These are phyloP conservation scores for Hypoxylon sp. DNA, from an alignment of 2,329 filamentous ascomycete species.

Conservation along the genomic window DNA sequence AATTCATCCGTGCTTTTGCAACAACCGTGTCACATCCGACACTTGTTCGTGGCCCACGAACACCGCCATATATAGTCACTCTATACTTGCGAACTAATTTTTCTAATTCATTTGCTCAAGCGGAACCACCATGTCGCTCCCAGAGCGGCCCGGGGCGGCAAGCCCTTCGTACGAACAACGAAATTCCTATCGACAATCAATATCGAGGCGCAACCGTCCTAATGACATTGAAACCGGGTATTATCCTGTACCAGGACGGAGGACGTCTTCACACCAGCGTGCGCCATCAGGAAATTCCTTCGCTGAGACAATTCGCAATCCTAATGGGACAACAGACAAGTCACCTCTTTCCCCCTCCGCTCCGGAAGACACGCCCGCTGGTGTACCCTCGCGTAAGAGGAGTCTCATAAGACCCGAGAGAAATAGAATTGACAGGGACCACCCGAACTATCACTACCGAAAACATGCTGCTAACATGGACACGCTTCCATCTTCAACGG, in stretches of 20 bases:
- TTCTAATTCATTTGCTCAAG: slow-evolving; percentile 37
- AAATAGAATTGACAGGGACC: slow-evolving; percentile 84
- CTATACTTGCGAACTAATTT: slow-evolving; percentile 20
- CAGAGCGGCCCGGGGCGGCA: slow-evolving; percentile 73
- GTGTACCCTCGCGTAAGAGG: slow-evolving; percentile 75
- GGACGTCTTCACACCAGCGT: slow-evolving; percentile 66
- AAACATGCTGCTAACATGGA: slow-evolving; percentile 96
- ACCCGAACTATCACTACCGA: slow-evolving; percentile 96
- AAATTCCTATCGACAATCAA: slow-evolving; percentile 76
- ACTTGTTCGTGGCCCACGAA: slow-evolving; percentile 14
- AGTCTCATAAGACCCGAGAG: slow-evolving; percentile 93
- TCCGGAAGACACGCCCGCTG: slow-evolving; percentile 53
- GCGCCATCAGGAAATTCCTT: slow-evolving; percentile 71
- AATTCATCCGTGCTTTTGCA: slow-evolving; percentile 27
- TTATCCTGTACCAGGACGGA: slow-evolving; percentile 59
- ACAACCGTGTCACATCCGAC: slow-evolving; percentile 23
- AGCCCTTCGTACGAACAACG: slow-evolving; percentile 73
- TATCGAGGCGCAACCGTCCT: slow-evolving; percentile 74
- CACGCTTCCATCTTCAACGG: slow-evolving; percentile 90
- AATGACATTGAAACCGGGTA: slow-evolving; percentile 78
- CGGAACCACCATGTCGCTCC: slow-evolving; percentile 73
- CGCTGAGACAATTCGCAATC: slow-evolving; percentile 69
- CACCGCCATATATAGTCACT: slow-evolving; percentile 30
- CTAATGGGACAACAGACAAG: slow-evolving; percentile 70
- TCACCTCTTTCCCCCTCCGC: slow-evolving; percentile 68